Evolutionary conservation across 2,329 filamentous ascomycete species (phyloP).

Genomic region (Cladosporium sp.): DNA sequence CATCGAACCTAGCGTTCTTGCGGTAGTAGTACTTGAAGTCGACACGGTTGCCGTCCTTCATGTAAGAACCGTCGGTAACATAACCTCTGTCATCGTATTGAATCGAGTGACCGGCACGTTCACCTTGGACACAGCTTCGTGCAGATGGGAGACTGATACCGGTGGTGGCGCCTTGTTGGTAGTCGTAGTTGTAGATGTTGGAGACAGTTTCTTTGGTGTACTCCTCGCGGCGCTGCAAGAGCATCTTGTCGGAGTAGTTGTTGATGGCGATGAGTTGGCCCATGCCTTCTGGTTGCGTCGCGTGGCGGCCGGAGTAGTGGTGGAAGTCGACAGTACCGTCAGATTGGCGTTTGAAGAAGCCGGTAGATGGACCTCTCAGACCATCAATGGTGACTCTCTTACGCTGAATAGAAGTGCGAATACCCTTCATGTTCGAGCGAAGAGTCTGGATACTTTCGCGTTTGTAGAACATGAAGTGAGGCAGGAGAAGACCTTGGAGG

Average conservation of each 20-base stretch:
- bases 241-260: constrained; percentile 50
- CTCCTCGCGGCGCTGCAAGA: constrained; percentile 47
- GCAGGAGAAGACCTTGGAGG: constrained; percentile 47
- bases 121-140: constrained; percentile 50
- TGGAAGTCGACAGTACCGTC: constrained; percentile 37
- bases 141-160: constrained; percentile 39
- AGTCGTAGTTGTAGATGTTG: constrained; percentile 55
- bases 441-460: constrained; percentile 50
- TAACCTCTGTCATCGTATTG: constrained; percentile 56
- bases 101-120: constrained; percentile 48
- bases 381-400: constrained; percentile 48
- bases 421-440: constrained; percentile 52
- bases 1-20: constrained; percentile 54
- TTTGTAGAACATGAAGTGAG: constrained; percentile 52
- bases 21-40: constrained; percentile 58
- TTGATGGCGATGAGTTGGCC: constrained; percentile 47
- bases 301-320: constrained; percentile 40
- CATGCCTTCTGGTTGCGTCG: constrained; percentile 47
- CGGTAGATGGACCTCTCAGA: constrained; percentile 51
- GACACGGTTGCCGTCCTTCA: constrained; percentile 53
- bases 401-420: constrained; percentile 49
- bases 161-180: constrained; percentile 38
- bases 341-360: constrained; percentile 46
- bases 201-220: constrained; percentile 45
- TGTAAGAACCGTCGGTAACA: constrained; percentile 55